These are phyloP conservation scores for Globisporangium nodosum DNA, from an alignment of 352 stramenopile species.

Conservation along the genomic window DNA sequence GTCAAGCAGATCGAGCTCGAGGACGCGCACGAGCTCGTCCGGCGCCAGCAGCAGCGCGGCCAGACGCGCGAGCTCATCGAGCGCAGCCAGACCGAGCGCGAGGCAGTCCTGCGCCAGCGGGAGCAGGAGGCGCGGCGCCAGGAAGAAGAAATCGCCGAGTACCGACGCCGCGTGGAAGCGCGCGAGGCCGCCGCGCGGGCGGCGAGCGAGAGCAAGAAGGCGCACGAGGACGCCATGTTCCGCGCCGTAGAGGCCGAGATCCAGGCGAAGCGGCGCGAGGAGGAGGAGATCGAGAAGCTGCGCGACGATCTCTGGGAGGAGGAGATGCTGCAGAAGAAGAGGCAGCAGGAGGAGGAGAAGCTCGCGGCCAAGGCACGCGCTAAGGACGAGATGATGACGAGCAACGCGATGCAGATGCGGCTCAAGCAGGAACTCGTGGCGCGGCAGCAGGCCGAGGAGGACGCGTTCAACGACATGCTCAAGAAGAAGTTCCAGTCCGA, in stretches of 20 bases:
- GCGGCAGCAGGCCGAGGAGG: slow-evolving; percentile 54
- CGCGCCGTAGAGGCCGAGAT: slow-evolving; percentile 82
- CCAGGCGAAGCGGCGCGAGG: slow-evolving; percentile 64
- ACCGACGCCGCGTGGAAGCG: slow-evolving; percentile 36
- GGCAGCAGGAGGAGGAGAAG: slow-evolving; percentile 68
- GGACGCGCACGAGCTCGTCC: slow-evolving; percentile 70
- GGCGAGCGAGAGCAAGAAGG: slow-evolving; percentile 67
- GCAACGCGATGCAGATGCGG: slow-evolving; percentile 67
- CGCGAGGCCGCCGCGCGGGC: slow-evolving; percentile 45
- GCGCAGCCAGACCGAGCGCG: slow-evolving; percentile 37
- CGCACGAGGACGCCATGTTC: slow-evolving; percentile 66
- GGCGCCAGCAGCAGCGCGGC: slow-evolving; percentile 52
- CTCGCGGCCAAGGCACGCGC: slow-evolving; percentile 51
- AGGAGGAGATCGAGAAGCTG: slow-evolving; percentile 85
- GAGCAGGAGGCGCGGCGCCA: slow-evolving; percentile 27
- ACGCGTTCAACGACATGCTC: slow-evolving; percentile 68
- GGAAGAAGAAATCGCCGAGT: slow-evolving; percentile 47
- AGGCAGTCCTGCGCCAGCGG: slow-evolving; percentile 18
- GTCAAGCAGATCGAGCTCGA: slow-evolving; percentile 84
- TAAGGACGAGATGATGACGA: slow-evolving; percentile 84
- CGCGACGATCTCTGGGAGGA: slow-evolving; percentile 92
- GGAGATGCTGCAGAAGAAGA: slow-evolving; percentile 76
- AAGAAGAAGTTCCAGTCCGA: slow-evolving; percentile 57
- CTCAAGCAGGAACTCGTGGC: slow-evolving; percentile 54
- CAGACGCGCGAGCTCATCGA: slow-evolving; percentile 54